Evolutionary conservation across 2,329 filamentous ascomycete genomes (phyloP), one percentile per base, ranked within the genome.

Genomic region (Aspergillus fumigatiaffinis): DNA sequence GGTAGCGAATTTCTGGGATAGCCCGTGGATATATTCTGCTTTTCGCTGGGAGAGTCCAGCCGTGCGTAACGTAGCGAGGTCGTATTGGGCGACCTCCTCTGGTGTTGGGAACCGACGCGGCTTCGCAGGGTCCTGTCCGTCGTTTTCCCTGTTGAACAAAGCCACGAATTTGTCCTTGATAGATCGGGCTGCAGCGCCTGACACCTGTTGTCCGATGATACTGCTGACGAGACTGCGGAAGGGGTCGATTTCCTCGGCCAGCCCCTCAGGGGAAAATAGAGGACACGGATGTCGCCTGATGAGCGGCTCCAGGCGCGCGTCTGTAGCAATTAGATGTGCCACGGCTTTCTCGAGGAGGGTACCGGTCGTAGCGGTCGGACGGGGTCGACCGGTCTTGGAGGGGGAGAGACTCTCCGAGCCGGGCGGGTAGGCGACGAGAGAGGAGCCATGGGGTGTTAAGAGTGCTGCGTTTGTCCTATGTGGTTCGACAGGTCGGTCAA

Each of bases 121-220:
- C 32, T 54, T 62, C 58, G 44, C 42, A 14, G 35, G 46, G 38
- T 59, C 63, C 14, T 56, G 56, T 48, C 48, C 51, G 23, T 58
- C 58, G 3, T 21, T 50, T 0, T 35, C 62, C 5, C 74, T 66
- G 38, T 77, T 71, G 73, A 96, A 97, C 5, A 97, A 77, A 1
- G 79, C 81, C 21, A 96, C 77, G 71, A 97, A 97, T 62, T 91
- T 93, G 51, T 83, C 84, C 73, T 93, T 92, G 76, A 99, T 97
- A 5, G 90, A 90, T 57, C 85, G 88, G 12, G 94, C 94, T 0
- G 94, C 94, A 5, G 92, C 91, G 20, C 93, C 92, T 0, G 92
- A 96, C 21, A 99, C 93, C 77, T 99, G 94, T 76, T 97, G 94
- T 53, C 91, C 92, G 66, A 97, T 96, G 70, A 99, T 97, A 52